Conservation (phyloP, 371 early-diverging fungal genomes). For the Mucor circinelloides region DNA sequence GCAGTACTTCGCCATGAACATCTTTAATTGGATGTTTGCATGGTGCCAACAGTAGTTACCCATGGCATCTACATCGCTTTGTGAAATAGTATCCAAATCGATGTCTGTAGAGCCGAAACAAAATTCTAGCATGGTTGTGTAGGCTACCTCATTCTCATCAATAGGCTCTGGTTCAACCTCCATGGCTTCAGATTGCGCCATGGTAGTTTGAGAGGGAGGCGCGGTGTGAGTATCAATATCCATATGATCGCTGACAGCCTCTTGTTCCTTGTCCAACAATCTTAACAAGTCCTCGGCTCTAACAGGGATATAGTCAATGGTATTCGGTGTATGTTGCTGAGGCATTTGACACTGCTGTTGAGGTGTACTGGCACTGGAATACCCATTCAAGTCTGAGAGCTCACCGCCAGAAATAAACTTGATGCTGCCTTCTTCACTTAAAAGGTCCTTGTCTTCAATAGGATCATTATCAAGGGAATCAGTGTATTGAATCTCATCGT, state of each 20-base stretch:
- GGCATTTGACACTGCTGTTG: not conserved
- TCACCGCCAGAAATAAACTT: slow-evolving; percentile 5
- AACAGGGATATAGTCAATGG: slow-evolving; percentile 7
- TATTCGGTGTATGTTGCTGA: not conserved
- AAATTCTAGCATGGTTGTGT: not conserved
- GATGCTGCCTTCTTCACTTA: not conserved
- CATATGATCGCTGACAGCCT: not conserved
- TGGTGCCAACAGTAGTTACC: slow-evolving; percentile 10
- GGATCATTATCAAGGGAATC: not conserved
- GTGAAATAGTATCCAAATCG: not conserved
- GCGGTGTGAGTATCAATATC: not conserved
- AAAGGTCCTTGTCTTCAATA: not conserved
- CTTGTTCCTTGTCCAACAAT: not conserved
- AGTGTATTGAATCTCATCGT: not conserved
- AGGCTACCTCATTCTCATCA: not conserved
- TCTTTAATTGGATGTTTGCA: not conserved
- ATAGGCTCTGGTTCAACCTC: not conserved
- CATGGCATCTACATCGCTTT: not conserved
- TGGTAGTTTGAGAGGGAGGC: no score
- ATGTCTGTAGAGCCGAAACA: not conserved
- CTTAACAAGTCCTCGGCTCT: not conserved
- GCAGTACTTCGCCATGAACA: slow-evolving; percentile 9
- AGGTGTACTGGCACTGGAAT: not conserved
- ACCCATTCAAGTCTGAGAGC: not conserved
- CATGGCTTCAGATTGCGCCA: not conserved